Conservation (phyloP, 306 rosid species). For the Geum urbanum region DNA sequence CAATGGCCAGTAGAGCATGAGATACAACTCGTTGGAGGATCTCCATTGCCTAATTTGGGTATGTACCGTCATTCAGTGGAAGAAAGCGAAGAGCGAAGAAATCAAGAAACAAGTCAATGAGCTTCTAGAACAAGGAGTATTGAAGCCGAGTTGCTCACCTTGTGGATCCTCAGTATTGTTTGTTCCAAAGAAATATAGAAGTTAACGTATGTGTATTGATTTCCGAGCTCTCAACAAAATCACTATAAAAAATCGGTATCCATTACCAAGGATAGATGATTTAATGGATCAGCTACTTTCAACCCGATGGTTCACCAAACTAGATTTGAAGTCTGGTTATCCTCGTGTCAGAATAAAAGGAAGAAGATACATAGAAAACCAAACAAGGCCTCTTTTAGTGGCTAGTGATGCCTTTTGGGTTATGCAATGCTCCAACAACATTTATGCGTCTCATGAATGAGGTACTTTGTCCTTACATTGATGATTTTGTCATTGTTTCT, state of each 20-base stretch:
- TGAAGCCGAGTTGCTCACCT: not conserved
- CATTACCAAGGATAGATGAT: not conserved
- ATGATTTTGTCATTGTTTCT: conserved; percentile 6
- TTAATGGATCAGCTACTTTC: not conserved
- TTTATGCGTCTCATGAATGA: conserved; percentile 2
- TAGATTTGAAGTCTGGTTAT: not conserved
- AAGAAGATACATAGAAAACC: not conserved
- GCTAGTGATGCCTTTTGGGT: not conserved
- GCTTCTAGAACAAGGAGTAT: not conserved
- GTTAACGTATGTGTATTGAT: not conserved
- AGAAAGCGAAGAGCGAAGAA: not conserved
- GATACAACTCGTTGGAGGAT: not conserved
- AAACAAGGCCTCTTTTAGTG: not conserved
- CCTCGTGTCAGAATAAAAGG: not conserved
- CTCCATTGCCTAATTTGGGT: not conserved
- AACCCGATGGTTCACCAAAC: not conserved
- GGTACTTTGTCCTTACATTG: not conserved
- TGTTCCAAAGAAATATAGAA: not conserved
- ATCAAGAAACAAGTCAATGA: not conserved
- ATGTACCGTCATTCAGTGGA: not conserved
- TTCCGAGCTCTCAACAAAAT: not conserved
- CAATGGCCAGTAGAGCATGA: not conserved
- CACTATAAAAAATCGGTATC: not conserved
- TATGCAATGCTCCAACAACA: not conserved
- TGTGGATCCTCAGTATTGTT: conserved; percentile 1